Conservation (phyloP, 805 yeast species). For the Ogataea ganodermae region DNA sequence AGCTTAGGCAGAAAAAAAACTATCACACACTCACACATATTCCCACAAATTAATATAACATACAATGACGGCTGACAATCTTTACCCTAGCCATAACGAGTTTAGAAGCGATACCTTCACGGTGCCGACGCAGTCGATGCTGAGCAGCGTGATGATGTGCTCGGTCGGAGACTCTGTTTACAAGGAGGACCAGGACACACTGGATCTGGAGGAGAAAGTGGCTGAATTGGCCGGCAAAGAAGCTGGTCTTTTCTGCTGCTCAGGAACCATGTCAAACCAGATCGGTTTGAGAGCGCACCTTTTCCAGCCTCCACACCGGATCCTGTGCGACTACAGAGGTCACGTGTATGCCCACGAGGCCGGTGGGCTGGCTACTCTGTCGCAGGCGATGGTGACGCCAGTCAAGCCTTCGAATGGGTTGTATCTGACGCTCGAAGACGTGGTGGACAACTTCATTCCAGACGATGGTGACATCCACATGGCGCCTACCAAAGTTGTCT, state of each 20-base stretch:
- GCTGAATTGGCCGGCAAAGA: constrained; percentile 73
- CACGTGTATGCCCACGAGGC: constrained; percentile 85
- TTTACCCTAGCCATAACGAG: constrained; percentile 40
- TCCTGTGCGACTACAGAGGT: constrained; percentile 78
- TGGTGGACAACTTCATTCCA: constrained; percentile 56
- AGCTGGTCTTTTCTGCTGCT: constrained; percentile 76
- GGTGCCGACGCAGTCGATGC: constrained; percentile 75
- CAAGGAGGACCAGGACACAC: constrained; percentile 73
- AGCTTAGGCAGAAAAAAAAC: no score
- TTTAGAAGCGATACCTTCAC: constrained; percentile 84
- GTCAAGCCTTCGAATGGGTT: constrained; percentile 73
- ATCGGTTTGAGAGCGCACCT: constrained; percentile 74
- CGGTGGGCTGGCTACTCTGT: constrained; percentile 81
- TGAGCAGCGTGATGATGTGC: constrained; percentile 55
- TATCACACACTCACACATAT: no score
- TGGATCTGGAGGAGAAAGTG: constrained; percentile 61
- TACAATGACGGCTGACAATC: constrained; percentile 18
- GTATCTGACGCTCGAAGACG: constrained; percentile 77
- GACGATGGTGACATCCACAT: constrained; percentile 82
- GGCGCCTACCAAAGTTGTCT: constrained; percentile 82
- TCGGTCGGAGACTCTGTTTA: constrained; percentile 84
- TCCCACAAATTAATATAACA: no score
- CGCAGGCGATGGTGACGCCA: constrained; percentile 88
- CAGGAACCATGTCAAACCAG: constrained; percentile 89
- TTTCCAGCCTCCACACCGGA: constrained; percentile 75